Percentiles rank a stretch among this genome's conserved stretches.
phyloP scores from a whole-genome alignment of 2,329 filamentous ascomycete genomes.

The Fusarium continuum region DNA sequence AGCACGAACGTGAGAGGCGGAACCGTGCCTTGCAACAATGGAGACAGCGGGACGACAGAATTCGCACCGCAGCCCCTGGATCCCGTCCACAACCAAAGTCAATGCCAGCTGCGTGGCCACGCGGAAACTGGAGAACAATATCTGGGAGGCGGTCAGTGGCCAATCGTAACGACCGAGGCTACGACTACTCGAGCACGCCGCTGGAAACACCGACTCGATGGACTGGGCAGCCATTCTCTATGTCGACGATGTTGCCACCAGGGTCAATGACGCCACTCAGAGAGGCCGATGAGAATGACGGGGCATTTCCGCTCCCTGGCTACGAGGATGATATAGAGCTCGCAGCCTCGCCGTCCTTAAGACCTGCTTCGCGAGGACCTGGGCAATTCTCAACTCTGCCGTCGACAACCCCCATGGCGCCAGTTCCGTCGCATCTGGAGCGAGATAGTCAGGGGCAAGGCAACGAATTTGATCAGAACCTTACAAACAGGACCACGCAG shows the following conservation, averaged over 20 bases:
- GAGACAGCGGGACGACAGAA: slow-evolving; percentile 38
- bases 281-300: slow-evolving; percentile 45
- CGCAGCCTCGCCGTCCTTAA: slow-evolving; percentile 34
- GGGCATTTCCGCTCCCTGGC: slow-evolving; percentile 32
- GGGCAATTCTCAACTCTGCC: slow-evolving; percentile 41
- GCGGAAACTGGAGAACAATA: slow-evolving; percentile 42
- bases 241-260: slow-evolving; percentile 45
- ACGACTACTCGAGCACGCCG: slow-evolving; percentile 33
- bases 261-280: slow-evolving; percentile 46
- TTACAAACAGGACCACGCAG: neutral
- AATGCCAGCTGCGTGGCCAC: slow-evolving; percentile 25
- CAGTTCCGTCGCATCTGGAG: slow-evolving; percentile 56
- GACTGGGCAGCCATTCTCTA: slow-evolving; percentile 53
- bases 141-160: slow-evolving; percentile 39
- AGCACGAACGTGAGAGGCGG: slow-evolving; percentile 47
- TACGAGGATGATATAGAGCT: slow-evolving; percentile 41
- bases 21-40: slow-evolving; percentile 46
- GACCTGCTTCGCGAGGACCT: slow-evolving; percentile 31
- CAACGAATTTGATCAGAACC: slow-evolving; percentile 3
- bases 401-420: slow-evolving; percentile 55
- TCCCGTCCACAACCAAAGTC: slow-evolving; percentile 22
- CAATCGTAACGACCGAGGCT: slow-evolving; percentile 35
- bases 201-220: slow-evolving; percentile 58
- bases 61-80: slow-evolving; percentile 14
- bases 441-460: slow-evolving; percentile 44